Percentiles rank a stretch among this genome's conserved stretches.
Evolutionary conservation across 2,329 filamentous ascomycete species (phyloP).

Genomic region (Pestalotiopsis sp.): DNA sequence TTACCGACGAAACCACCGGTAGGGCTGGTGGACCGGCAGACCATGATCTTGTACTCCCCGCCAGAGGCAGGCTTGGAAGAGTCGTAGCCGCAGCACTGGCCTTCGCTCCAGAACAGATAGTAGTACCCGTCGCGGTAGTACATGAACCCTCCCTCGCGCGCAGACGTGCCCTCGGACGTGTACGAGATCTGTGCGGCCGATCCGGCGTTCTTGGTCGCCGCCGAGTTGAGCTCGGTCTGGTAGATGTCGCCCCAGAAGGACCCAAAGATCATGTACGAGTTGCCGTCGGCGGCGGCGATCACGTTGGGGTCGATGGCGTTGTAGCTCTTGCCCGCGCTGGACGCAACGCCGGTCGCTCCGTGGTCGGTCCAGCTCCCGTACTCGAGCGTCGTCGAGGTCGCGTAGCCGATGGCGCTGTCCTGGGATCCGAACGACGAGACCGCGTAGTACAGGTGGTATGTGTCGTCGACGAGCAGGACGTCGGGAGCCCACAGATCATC

Average conservation of each 20-base stretch:
- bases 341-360: constrained; percentile 54
- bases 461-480: constrained; percentile 53
- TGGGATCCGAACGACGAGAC: constrained; percentile 64
- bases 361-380: constrained; percentile 61
- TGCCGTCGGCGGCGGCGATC: constrained; percentile 42
- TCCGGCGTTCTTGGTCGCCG: constrained; percentile 29
- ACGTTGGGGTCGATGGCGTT: constrained; percentile 62
- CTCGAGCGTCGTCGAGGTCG: constrained; percentile 47
- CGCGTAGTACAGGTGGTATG: constrained; percentile 67
- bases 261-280: constrained; percentile 61
- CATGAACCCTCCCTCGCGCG: constrained; percentile 59
- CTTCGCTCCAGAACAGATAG: constrained; percentile 65
- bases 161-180: constrained; percentile 49
- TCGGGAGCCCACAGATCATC: constrained; percentile 62
- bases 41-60: constrained; percentile 65
- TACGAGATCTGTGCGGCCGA: constrained; percentile 52
- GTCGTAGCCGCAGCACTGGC: constrained; percentile 65
- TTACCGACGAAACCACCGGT: constrained; percentile 54
- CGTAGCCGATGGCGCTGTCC: constrained; percentile 61
- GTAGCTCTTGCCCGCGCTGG: constrained; percentile 44
- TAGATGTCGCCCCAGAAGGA: constrained; percentile 70
- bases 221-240: constrained; percentile 51
- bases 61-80: constrained; percentile 50
- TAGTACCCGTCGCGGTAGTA: constrained; percentile 58
- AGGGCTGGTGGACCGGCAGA: constrained; percentile 57